Conservation (phyloP, 108 stramenopile genomes). For the Chaetoceros tenuissimus region DNA sequence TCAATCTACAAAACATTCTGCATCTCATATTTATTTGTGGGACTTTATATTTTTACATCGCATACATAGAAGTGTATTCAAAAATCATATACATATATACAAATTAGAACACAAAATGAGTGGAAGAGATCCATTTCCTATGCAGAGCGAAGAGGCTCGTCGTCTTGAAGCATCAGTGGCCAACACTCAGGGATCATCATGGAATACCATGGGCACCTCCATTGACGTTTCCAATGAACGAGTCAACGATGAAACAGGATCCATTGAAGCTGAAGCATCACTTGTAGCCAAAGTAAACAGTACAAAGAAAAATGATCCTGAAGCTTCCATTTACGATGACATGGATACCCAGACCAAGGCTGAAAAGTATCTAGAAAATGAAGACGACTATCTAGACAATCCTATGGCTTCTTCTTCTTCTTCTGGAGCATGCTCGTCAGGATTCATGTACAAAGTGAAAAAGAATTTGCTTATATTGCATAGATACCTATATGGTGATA, state of each 20-base stretch:
- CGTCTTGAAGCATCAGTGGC: slow-evolving; percentile 30
- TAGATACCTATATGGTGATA: slow-evolving; percentile 79
- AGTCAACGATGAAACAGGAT: slow-evolving; percentile 1
- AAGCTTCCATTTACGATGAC: slow-evolving; percentile 26
- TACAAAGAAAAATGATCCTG: background rate
- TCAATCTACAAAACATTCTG: too few relatives aligned
- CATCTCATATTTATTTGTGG: too few relatives aligned
- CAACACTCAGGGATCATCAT: slow-evolving; percentile 10
- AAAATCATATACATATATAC: too few relatives aligned
- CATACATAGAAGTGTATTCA: too few relatives aligned
- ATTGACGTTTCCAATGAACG: slow-evolving; percentile 12
- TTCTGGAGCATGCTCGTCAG: slow-evolving; percentile 24
- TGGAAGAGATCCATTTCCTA: slow-evolving; percentile 72
- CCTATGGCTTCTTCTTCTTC: slow-evolving; percentile 43
- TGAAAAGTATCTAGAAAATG: slow-evolving; percentile 8
- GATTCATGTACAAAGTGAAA: slow-evolving; percentile 21
- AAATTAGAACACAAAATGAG: slow-evolving; percentile 15
- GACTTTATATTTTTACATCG: too few relatives aligned
- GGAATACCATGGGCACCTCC: slow-evolving; percentile 29
- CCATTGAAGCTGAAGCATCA: background rate
- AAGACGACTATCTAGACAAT: slow-evolving; percentile 54
- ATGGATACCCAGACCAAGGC: slow-evolving; percentile 2
- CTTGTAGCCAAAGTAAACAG: background rate
- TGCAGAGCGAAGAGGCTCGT: slow-evolving; percentile 67
- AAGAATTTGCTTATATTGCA: slow-evolving; percentile 42